phyloP scores from a whole-genome alignment of 1,284 basidiomycete species.

The Anthracocystis setariae region DNA sequence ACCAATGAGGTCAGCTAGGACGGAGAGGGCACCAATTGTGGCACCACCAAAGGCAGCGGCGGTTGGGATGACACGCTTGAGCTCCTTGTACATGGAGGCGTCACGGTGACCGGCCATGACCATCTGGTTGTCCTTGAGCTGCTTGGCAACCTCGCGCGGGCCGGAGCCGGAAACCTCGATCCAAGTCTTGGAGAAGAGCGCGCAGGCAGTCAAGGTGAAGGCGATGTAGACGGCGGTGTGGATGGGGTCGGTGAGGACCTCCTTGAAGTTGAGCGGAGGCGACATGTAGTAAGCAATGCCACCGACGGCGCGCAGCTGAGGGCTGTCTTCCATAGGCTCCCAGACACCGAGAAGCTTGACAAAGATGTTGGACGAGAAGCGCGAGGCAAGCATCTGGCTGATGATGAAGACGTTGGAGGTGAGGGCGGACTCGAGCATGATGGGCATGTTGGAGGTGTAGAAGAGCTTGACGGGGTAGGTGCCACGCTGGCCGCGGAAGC shows the following conservation, averaged over 20 bases:
- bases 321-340: conserved; percentile 95
- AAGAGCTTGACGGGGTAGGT: conserved; percentile 98
- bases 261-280: conserved; percentile 88
- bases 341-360: conserved; percentile 91
- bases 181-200: conserved; percentile 99
- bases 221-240: conserved; percentile 91
- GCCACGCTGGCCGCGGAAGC: conserved; percentile 92
- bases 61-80: conserved; percentile 96
- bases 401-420: conserved; percentile 96
- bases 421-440: conserved; percentile 96
- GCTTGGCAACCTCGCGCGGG: conserved; percentile 94
- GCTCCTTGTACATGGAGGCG: conserved; percentile 97
- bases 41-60: conserved; percentile 97
- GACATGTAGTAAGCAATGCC: conserved; percentile 98
- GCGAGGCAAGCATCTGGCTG: conserved; percentile 86
- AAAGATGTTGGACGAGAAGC: conserved; percentile 91
- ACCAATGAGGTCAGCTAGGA: conserved; percentile 93
- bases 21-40: conserved; percentile 90
- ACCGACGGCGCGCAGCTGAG: conserved; percentile 88
- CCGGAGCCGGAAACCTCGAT: conserved; percentile 97
- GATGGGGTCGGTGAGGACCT: conserved; percentile 88
- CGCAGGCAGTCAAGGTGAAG: conserved; percentile 93
- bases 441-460: conserved; percentile 99
- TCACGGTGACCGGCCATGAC: conserved; percentile 98
- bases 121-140: conserved; percentile 98